phyloP scores from a whole-genome alignment of 768 basidiomycete genomes.

The Lyophyllum shimeji region DNA sequence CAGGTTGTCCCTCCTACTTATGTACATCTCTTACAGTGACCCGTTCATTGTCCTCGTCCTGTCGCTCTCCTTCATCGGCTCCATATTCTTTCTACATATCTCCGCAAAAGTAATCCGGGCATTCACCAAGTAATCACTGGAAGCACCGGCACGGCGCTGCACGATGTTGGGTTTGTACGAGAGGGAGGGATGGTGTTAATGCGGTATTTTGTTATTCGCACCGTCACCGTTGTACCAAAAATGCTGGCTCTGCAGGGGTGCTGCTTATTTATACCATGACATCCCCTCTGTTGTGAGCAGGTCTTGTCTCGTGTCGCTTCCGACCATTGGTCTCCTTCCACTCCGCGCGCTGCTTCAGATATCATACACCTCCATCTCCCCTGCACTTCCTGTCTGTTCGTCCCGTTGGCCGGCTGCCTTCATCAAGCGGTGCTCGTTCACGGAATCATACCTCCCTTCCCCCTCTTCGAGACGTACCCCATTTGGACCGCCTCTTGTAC shows the following conservation, averaged over 20 bases:
- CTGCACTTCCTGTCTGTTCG: neutral
- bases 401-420: neutral
- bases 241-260: conserved; percentile 27
- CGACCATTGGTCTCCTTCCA: too few species aligned
- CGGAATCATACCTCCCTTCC: too few species aligned
- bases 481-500: neutral
- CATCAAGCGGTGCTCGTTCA: neutral
- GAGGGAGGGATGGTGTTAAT: conserved; percentile 9
- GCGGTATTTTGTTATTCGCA: conserved; percentile 32
- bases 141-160: conserved; percentile 1
- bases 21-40: conserved; percentile 55
- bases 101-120: conserved; percentile 91
- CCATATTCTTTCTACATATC: conserved; percentile 98
- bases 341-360: neutral
- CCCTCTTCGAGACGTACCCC: neutral
- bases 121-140: conserved; percentile 76
- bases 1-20: conserved; percentile 3
- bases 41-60: conserved; percentile 96
- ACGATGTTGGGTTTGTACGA: conserved; percentile 4
- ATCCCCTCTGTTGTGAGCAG: conserved; percentile 5
- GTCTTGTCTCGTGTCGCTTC: neutral
- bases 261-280: conserved; percentile 34
- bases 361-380: neutral
- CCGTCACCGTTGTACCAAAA: conserved; percentile 37
- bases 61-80: conserved; percentile 94